phyloP scores from a whole-genome alignment of 164 flowering plant genomes.

The Amborella trichopoda region DNA sequence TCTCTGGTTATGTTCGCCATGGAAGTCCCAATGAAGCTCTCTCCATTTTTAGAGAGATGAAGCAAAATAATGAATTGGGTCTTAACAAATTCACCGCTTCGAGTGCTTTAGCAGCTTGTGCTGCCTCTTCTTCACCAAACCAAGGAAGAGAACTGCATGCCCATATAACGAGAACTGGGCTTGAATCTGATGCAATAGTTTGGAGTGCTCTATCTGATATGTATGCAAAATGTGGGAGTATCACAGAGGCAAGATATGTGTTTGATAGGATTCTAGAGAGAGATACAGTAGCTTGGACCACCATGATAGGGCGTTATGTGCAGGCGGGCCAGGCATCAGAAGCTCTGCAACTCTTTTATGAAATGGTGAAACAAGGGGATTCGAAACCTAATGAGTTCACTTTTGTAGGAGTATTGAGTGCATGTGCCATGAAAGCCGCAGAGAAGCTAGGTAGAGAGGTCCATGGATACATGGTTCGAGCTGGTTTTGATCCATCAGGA shows the following conservation, averaged over 20 bases:
- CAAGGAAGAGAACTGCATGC: conserved; percentile 22
- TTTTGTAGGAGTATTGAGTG: conserved; percentile 18
- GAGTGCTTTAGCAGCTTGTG: conserved; percentile 16
- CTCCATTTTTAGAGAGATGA: conserved; percentile 16
- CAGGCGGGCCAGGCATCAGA: conserved; percentile 17
- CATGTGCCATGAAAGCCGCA: conserved; percentile 14
- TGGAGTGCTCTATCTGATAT: conserved; percentile 24
- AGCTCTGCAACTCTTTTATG: conserved; percentile 15
- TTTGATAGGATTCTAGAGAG: conserved; percentile 14
- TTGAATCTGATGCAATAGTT: conserved; percentile 17
- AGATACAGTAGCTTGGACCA: conserved; percentile 25
- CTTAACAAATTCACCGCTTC: conserved; percentile 18
- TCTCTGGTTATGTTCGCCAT: conserved; percentile 21
- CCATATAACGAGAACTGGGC: conserved; percentile 13
- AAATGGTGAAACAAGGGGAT: conserved; percentile 13
- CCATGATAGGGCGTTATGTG: conserved; percentile 22
- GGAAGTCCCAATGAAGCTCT: conserved; percentile 14
- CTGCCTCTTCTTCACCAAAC: conserved; percentile 13
- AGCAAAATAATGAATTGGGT: conserved; percentile 4
- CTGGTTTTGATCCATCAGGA: conserved; percentile 16
- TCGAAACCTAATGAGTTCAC: conserved; percentile 26
- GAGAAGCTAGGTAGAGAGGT: conserved; percentile 21
- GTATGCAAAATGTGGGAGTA: conserved; percentile 24
- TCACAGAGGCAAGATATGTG: conserved; percentile 15
- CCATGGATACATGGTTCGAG: conserved; percentile 18